Evolutionary conservation across 805 yeast genomes (phyloP).

Genomic region (Wickerhamomyces bisporus): DNA sequence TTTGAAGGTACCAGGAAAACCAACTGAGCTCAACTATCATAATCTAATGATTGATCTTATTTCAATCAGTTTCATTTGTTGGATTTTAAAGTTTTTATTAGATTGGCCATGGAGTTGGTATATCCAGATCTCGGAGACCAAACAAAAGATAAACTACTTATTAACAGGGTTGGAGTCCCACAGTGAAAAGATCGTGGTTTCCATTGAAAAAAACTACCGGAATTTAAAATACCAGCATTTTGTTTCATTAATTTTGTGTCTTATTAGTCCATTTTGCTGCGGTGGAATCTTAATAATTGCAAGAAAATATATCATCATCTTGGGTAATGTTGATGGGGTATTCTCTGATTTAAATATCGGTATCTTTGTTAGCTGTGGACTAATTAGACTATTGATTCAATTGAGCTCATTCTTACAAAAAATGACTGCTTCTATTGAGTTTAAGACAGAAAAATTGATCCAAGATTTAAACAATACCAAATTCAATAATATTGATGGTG

Average conservation of each 20-base stretch:
- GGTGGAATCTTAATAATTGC: constrained; percentile 25
- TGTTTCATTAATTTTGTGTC: constrained; percentile 24
- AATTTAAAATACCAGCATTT: constrained; percentile 14
- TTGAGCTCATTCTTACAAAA: constrained; percentile 15
- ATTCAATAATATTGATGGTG: too few species aligned
- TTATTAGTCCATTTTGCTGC: constrained; percentile 26
- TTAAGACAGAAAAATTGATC: constrained; percentile 9
- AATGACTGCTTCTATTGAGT: constrained; percentile 15
- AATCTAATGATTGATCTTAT: constrained; percentile 28
- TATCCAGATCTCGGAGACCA: constrained; percentile 20
- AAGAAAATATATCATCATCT: constrained; percentile 24
- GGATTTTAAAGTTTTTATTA: constrained; percentile 29
- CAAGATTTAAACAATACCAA: constrained; percentile 1
- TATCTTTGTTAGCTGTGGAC: constrained; percentile 31
- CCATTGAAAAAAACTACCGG: constrained; percentile 1
- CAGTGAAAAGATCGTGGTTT: background rate
- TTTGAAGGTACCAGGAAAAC: too few species aligned
- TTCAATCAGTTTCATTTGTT: constrained; percentile 29
- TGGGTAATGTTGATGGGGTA: constrained; percentile 24
- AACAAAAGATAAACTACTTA: constrained; percentile 5
- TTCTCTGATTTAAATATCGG: constrained; percentile 34
- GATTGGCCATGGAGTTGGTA: constrained; percentile 43
- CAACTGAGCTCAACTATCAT: constrained; percentile 13
- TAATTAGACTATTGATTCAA: constrained; percentile 24
- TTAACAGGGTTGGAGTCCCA: constrained; percentile 1